phyloP scores from a whole-genome alignment of 148 eudicot species.

The Chenopodium berlandieri region DNA sequence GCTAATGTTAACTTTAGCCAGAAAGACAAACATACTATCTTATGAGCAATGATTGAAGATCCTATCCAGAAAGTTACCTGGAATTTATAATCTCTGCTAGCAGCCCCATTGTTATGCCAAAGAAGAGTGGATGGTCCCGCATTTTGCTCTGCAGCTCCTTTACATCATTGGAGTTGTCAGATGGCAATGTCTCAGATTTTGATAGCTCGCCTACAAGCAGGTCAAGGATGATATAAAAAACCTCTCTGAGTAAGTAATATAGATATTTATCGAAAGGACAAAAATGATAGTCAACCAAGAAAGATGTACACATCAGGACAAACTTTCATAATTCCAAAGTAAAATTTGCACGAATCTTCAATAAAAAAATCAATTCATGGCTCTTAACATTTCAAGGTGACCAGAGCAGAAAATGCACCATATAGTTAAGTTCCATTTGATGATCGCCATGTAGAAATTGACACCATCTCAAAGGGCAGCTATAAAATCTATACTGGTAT shows the following conservation, averaged over 20 bases:
- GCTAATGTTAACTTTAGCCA: background rate
- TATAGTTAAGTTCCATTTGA: background rate
- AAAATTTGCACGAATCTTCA: background rate
- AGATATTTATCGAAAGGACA: background rate
- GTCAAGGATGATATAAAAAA: background rate
- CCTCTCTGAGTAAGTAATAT: background rate
- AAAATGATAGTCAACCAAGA: no score
- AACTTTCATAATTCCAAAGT: background rate
- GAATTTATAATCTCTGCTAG: slow-evolving; percentile 94
- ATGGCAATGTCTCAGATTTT: slow-evolving; percentile 34
- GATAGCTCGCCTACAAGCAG: slow-evolving; percentile 44
- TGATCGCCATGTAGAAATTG: background rate
- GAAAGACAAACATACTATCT: background rate
- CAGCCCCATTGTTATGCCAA: slow-evolving; percentile 87
- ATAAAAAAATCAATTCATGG: background rate
- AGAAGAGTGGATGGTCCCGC: slow-evolving; percentile 80
- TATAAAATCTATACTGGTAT: background rate
- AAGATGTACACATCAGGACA: background rate
- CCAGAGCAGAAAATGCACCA: background rate
- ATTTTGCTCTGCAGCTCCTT: slow-evolving; percentile 48
- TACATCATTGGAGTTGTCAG: slow-evolving; percentile 32
- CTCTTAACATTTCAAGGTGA: background rate
- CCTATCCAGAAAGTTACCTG: slow-evolving; percentile 45
- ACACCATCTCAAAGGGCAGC: background rate
- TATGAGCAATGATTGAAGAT: background rate